phyloP scores from a whole-genome alignment of 2,329 filamentous ascomycete species.

The Cladosporium sp. region DNA sequence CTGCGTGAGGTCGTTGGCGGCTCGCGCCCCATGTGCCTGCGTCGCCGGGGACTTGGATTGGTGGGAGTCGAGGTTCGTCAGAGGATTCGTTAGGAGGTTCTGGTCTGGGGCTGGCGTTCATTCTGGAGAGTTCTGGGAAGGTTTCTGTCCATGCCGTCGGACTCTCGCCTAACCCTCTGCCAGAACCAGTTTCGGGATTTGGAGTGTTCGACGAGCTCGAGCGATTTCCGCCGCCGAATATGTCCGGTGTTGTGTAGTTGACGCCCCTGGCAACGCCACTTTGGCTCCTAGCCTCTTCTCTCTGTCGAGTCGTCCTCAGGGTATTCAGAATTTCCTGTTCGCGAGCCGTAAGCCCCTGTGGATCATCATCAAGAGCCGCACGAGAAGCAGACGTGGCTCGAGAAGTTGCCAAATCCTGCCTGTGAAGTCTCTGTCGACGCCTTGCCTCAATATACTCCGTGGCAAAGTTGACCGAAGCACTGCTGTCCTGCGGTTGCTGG shows the following conservation, averaged over 20 bases:
- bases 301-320: constrained; percentile 39
- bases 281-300: constrained; percentile 37
- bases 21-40: not conserved
- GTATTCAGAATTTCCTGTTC: constrained; percentile 44
- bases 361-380: constrained; percentile 40
- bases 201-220: constrained; percentile 11
- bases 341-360: constrained; percentile 40
- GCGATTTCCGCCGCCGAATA: constrained; percentile 21
- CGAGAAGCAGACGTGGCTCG: constrained; percentile 4
- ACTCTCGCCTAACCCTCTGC: constrained; percentile 23
- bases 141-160: constrained; percentile 24
- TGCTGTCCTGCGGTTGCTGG: constrained; percentile 34
- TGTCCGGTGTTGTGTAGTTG: constrained; percentile 36
- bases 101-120: constrained; percentile 11
- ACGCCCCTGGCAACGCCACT: constrained; percentile 36
- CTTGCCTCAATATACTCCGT: constrained; percentile 42
- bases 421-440: constrained; percentile 28
- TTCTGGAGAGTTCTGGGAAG: constrained; percentile 26
- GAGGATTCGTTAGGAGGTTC: not conserved
- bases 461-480: constrained; percentile 36
- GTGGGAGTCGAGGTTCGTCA: not conserved
- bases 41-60: constrained; percentile 2
- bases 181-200: not conserved
- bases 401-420: constrained; percentile 27
- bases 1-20: not conserved